Evolutionary conservation across 2,329 filamentous ascomycete species (phyloP).

Genomic region (Diaporthe citriasiana): DNA sequence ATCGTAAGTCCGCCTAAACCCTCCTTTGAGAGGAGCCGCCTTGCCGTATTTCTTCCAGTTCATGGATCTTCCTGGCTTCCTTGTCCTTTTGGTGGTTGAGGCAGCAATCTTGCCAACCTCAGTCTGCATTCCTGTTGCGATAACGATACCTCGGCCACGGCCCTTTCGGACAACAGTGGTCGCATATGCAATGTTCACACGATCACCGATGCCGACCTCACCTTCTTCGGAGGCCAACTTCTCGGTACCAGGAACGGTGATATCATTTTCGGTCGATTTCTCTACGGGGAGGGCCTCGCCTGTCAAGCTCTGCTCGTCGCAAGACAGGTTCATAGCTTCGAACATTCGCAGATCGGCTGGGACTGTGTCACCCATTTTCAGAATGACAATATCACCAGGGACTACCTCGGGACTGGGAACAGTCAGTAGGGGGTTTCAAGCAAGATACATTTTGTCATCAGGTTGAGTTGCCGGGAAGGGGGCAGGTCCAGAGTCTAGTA

Average conservation of each 20-base stretch:
- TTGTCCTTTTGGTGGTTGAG: slow-evolving; percentile 67
- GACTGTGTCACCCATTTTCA: slow-evolving; percentile 81
- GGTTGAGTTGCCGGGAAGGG: neutral
- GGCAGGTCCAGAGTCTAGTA: slow-evolving; percentile 35
- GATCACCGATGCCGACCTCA: slow-evolving; percentile 77
- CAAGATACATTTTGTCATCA: neutral
- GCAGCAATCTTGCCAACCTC: slow-evolving; percentile 83
- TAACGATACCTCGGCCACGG: slow-evolving; percentile 79
- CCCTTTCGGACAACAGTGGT: slow-evolving; percentile 81
- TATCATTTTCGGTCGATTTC: slow-evolving; percentile 70
- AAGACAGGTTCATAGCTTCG: slow-evolving; percentile 83
- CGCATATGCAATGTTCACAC: slow-evolving; percentile 81
- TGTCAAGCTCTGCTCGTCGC: slow-evolving; percentile 83
- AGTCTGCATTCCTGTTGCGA: slow-evolving; percentile 80
- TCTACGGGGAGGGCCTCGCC: slow-evolving; percentile 82
- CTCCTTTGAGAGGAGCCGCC: slow-evolving; percentile 56
- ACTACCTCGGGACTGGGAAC: slow-evolving; percentile 71
- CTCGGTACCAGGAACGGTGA: slow-evolving; percentile 60
- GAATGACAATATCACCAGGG: slow-evolving; percentile 77
- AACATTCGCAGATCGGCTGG: slow-evolving; percentile 80
- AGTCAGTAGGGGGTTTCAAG: slow-evolving; percentile 31
- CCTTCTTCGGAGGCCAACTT: slow-evolving; percentile 59
- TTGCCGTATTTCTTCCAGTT: slow-evolving; percentile 60
- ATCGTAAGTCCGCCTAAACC: slow-evolving; percentile 56
- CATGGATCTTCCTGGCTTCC: slow-evolving; percentile 60